phyloP scores from a whole-genome alignment of 2,329 filamentous ascomycete genomes.

The Emmonsia crescens region DNA sequence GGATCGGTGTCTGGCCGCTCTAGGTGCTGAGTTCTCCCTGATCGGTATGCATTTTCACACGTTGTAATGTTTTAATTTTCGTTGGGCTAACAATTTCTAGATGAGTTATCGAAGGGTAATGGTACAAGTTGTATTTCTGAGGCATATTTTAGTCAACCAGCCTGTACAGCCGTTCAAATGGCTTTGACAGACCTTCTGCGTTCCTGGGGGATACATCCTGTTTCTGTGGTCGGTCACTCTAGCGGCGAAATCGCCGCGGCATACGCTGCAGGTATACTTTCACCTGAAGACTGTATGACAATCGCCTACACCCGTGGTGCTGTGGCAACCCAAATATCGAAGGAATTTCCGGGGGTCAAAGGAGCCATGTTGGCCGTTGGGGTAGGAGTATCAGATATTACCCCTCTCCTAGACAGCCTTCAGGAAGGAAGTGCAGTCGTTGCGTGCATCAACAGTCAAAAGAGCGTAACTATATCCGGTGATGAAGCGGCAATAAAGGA shows the following conservation, averaged over 20 bases:
- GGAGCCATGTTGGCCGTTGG: slow-evolving; percentile 23
- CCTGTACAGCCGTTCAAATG: slow-evolving; percentile 23
- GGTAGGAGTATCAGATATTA: neutral
- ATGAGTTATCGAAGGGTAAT: slow-evolving; percentile 5
- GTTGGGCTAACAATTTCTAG: slow-evolving; percentile 16
- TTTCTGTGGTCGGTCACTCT: slow-evolving; percentile 22
- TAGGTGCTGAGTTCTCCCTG: slow-evolving; percentile 18
- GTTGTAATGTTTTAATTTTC: neutral
- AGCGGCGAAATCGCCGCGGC: slow-evolving; percentile 26
- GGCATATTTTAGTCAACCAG: slow-evolving; percentile 21
- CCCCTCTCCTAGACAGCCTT: neutral
- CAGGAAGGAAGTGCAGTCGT: slow-evolving; percentile 18
- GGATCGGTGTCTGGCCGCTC: slow-evolving; percentile 15
- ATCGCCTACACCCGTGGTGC: slow-evolving; percentile 19
- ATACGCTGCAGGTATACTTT: slow-evolving; percentile 20
- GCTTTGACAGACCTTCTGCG: slow-evolving; percentile 21
- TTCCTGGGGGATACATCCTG: slow-evolving; percentile 18
- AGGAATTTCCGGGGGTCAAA: slow-evolving; percentile 12
- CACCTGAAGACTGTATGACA: slow-evolving; percentile 14
- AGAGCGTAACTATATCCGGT: slow-evolving; percentile 20
- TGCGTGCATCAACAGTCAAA: slow-evolving; percentile 22
- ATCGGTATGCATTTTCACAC: slow-evolving; percentile 13
- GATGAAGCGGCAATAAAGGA: slow-evolving; percentile 18
- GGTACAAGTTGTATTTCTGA: neutral
- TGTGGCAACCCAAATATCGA: neutral